phyloP scores from a whole-genome alignment of 2,329 filamentous ascomycete genomes.

The Aspergillus luchuensis region DNA sequence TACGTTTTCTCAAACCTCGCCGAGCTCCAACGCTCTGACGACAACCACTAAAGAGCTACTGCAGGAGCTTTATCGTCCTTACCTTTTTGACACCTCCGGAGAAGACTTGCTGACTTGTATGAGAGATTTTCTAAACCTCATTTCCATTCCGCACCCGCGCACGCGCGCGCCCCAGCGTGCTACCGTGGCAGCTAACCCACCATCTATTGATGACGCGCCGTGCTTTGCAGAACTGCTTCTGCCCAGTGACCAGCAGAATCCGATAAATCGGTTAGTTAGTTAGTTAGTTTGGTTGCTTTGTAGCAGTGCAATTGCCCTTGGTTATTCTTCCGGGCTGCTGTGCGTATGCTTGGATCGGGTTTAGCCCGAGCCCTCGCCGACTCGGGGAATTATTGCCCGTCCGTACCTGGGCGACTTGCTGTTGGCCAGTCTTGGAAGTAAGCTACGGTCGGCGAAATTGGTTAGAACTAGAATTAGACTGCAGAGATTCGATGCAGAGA shows the following conservation, averaged over 20 bases:
- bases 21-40: not conserved
- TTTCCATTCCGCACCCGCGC: not conserved
- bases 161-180: not conserved
- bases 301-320: no score
- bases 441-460: not conserved
- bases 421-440: no score
- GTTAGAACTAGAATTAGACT: no score
- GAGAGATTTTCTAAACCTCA: not conserved
- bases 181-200: not conserved
- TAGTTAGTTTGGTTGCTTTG: not conserved
- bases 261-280: not conserved
- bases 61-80: not conserved
- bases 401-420: not conserved
- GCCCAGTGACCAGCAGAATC: not conserved
- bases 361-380: constrained; percentile 1
- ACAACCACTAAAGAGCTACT: not conserved
- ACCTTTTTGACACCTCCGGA: not conserved
- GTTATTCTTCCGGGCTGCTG: not conserved
- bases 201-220: not conserved
- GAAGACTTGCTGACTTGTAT: not conserved
- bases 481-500: not conserved
- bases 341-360: constrained; percentile 3
- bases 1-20: not conserved
- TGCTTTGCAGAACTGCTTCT: not conserved
- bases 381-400: constrained; percentile 4